Evolutionary conservation across 345 rosid species (phyloP).

Genomic region (Moricandia moricandioides): DNA sequence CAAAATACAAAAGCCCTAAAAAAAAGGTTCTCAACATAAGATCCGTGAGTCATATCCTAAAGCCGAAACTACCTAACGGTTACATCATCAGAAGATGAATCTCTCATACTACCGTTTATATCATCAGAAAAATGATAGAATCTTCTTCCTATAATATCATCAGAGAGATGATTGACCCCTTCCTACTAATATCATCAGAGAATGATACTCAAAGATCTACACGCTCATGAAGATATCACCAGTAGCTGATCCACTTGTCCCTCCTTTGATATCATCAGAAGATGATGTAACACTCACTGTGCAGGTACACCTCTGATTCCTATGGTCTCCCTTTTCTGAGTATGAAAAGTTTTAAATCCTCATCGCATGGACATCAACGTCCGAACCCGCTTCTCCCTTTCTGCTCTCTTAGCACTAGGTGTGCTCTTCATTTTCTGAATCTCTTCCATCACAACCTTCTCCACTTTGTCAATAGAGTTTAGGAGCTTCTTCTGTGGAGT

Average conservation of each 20-base stretch:
- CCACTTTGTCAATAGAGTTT: conserved; percentile 74
- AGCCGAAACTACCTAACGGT: conserved; percentile 17
- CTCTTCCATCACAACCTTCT: conserved; percentile 78
- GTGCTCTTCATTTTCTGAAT: conserved; percentile 69
- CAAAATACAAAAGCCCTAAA: background rate
- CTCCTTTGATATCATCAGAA: conserved; percentile 14
- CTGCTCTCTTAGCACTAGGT: conserved; percentile 65
- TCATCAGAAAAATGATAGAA: conserved; percentile 26
- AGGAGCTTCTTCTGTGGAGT: conserved; percentile 89
- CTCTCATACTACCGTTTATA: background rate
- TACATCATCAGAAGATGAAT: conserved; percentile 20
- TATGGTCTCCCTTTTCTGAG: too few species aligned
- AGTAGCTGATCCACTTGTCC: conserved; percentile 24
- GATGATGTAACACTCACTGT: too few species aligned
- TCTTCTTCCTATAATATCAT: conserved; percentile 16
- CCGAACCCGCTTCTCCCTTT: conserved; percentile 60
- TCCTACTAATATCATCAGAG: conserved; percentile 24
- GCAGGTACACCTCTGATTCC: too few species aligned
- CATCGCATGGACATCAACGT: conserved; percentile 78
- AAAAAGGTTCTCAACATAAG: conserved; percentile 8
- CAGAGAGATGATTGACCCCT: conserved; percentile 10
- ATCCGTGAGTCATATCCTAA: conserved; percentile 1
- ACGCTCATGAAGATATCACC: conserved; percentile 16
- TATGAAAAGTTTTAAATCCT: background rate
- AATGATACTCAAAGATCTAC: conserved; percentile 1